Evolutionary conservation across 2,329 filamentous ascomycete species (phyloP).

Genomic region (Microdochium paspali): DNA sequence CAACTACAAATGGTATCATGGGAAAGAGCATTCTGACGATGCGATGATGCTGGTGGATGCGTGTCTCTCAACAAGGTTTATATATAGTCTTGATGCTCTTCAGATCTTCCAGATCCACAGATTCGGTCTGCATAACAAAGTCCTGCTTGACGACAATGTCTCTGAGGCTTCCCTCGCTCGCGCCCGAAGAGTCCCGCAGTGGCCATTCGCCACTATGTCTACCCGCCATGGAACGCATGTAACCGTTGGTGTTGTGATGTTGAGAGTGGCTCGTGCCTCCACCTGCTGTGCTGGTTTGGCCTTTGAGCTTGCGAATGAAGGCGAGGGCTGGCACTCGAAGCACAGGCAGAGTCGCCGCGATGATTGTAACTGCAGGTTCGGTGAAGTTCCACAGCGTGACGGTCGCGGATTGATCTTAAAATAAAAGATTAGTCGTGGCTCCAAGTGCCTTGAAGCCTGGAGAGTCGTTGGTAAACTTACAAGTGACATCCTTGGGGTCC

Average conservation of each 20-base stretch:
- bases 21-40: neutral
- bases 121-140: neutral
- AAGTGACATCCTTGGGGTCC: neutral
- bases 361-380: neutral
- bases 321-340: neutral
- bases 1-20: no score
- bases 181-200: neutral
- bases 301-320: neutral
- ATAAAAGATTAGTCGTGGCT: neutral
- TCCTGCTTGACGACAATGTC: neutral
- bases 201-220: neutral
- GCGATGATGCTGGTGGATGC: neutral
- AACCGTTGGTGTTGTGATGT: neutral
- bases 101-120: neutral
- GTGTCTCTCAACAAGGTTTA: neutral
- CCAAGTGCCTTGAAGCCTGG: neutral
- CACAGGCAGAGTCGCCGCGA: neutral
- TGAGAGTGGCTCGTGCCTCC: neutral
- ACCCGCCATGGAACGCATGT: neutral
- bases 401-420: neutral
- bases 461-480: neutral
- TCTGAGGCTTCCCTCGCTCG: neutral
- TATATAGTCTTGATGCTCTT: neutral
- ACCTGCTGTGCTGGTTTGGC: neutral
- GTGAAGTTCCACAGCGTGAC: neutral